phyloP scores from a whole-genome alignment of 257 asterid genomes.

The Solanum pennellii region DNA sequence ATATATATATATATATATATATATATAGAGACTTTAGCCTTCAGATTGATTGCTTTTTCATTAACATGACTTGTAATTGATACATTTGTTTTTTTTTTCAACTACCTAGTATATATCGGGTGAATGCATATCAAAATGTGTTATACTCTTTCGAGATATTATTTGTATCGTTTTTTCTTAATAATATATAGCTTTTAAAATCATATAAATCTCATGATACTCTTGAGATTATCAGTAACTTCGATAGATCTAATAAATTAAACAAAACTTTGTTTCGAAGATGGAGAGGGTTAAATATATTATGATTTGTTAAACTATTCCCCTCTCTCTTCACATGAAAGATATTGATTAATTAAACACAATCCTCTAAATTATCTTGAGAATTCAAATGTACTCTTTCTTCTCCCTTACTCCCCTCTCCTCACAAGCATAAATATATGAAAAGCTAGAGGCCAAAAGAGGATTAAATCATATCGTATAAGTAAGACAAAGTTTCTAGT shows the following conservation, averaged over 20 bases:
- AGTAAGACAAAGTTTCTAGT: neutral
- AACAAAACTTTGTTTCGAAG: no score
- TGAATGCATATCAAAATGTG: no score
- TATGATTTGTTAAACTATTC: no score
- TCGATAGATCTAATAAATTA: neutral
- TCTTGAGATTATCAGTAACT: neutral
- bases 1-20: no score
- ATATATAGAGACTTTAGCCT: no score
- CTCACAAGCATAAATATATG: neutral
- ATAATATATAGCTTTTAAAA: neutral
- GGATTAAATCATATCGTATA: neutral
- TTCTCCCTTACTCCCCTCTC: neutral
- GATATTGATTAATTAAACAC: neutral
- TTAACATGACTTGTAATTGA: no score
- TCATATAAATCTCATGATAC: fast-evolving
- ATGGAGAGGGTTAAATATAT: no score
- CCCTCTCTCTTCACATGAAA: no score
- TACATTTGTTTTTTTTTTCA: no score
- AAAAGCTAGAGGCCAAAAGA: neutral
- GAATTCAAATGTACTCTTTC: neutral
- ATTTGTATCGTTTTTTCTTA: neutral
- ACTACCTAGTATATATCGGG: no score
- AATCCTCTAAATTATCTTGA: neutral
- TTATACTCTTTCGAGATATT: neutral
- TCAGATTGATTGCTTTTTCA: no score